Percentiles rank a stretch among this genome's conserved stretches.
These are phyloP conservation scores for Arxiozyma telluris DNA, from an alignment of 1,139 yeast species.

Conservation along the genomic window DNA sequence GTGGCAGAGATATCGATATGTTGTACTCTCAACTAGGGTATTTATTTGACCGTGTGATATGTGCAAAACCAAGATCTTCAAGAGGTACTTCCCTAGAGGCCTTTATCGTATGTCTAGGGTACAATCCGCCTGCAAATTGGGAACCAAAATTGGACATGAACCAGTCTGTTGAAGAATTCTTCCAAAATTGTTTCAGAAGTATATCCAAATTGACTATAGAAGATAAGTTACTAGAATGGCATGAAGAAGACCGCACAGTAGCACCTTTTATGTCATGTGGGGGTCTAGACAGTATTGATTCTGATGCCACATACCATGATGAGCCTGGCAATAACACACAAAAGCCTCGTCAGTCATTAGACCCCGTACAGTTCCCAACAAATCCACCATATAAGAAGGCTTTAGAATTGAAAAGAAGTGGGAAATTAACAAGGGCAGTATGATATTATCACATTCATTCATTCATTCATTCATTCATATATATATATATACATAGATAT, in stretches of 20 bases:
- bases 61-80: constrained; percentile 93
- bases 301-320: constrained; percentile 82
- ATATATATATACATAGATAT: not conserved
- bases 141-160: constrained; percentile 50
- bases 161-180: constrained; percentile 72
- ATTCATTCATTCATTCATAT: not conserved
- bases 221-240: constrained; percentile 36
- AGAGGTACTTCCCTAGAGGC: constrained; percentile 92
- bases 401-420: constrained; percentile 73
- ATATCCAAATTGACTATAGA: constrained; percentile 45
- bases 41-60: constrained; percentile 73
- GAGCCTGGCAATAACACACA: constrained; percentile 35
- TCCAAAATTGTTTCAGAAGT: constrained; percentile 43
- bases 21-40: constrained; percentile 81
- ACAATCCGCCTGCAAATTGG: constrained; percentile 78
- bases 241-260: constrained; percentile 55
- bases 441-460: constrained; percentile 4
- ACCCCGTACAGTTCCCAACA: constrained; percentile 91
- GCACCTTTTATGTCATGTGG: constrained; percentile 95
- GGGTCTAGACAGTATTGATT: constrained; percentile 74
- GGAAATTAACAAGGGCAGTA: constrained; percentile 31
- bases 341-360: constrained; percentile 34
- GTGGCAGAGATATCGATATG: constrained; percentile 91
- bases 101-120: constrained; percentile 84
- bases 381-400: constrained; percentile 96